phyloP scores from a whole-genome alignment of 2,329 filamentous ascomycete genomes.

The Kalmusia sp. region DNA sequence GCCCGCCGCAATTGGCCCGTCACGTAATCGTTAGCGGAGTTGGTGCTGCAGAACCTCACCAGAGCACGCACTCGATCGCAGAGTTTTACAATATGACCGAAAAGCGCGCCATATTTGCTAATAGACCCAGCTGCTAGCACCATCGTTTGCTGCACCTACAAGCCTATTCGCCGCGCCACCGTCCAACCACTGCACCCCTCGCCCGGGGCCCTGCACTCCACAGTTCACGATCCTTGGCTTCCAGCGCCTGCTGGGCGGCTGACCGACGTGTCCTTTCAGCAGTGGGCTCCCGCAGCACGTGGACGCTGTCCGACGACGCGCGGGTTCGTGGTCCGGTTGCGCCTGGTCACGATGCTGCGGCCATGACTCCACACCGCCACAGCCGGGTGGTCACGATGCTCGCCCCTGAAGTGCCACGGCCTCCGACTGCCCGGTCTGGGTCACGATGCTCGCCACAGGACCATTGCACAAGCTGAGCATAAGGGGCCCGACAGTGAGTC shows the following conservation, averaged over 20 bases:
- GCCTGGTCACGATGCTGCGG: constrained; percentile 22
- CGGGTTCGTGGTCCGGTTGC: constrained; percentile 19
- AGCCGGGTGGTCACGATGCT: constrained; percentile 30
- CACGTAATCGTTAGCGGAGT: constrained; percentile 32
- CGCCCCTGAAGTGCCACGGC: constrained; percentile 9
- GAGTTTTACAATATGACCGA: constrained; percentile 26
- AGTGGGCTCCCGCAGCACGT: constrained; percentile 38
- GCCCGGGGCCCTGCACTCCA: constrained; percentile 3
- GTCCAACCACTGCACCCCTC: constrained; percentile 2
- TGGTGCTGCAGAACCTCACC: constrained; percentile 17
- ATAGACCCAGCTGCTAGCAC: constrained; percentile 9
- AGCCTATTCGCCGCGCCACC: constrained; percentile 4
- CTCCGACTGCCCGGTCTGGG: background rate
- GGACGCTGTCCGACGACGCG: constrained; percentile 2
- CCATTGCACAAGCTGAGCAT: background rate
- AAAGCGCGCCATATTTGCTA: constrained; percentile 16
- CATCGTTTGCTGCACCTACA: constrained; percentile 4
- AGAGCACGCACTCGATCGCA: constrained; percentile 22
- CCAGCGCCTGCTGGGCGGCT: constrained; percentile 8
- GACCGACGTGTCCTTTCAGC: constrained; percentile 34
- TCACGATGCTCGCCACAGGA: background rate
- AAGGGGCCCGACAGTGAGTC: background rate
- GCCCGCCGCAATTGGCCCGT: constrained; percentile 16
- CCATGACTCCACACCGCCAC: constrained; percentile 30
- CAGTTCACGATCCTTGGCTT: constrained; percentile 41